Evolutionary conservation across 257 asterid genomes (phyloP).

Genomic region (Plantago elongata): DNA sequence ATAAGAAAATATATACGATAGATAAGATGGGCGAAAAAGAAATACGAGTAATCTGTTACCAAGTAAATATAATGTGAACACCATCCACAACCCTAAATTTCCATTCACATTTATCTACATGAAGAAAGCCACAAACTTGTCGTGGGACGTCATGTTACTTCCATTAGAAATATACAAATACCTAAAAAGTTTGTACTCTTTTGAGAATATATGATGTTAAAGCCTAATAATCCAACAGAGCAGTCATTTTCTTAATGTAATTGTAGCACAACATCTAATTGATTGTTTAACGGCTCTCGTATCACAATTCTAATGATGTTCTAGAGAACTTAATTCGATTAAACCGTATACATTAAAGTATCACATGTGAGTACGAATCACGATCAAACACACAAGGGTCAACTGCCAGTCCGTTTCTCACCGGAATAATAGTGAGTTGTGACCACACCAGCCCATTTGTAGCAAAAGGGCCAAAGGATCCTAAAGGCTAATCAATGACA

Average conservation of each 20-base stretch:
- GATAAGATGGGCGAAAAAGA: too few species aligned
- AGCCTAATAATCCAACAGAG: slow-evolving; percentile 42
- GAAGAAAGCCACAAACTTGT: slow-evolving; percentile 21
- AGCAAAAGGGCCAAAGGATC: too few species aligned
- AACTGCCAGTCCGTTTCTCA: too few species aligned
- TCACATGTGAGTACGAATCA: too few species aligned
- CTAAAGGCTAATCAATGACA: too few species aligned
- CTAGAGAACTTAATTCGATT: too few species aligned
- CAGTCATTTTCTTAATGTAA: slow-evolving; percentile 28
- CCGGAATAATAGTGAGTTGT: too few species aligned
- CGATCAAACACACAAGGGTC: too few species aligned
- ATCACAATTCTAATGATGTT: neutral
- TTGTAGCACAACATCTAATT: slow-evolving; percentile 18
- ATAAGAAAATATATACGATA: too few species aligned
- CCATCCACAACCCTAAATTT: slow-evolving; percentile 19
- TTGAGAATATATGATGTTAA: slow-evolving; percentile 1
- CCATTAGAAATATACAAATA: slow-evolving; percentile 11
- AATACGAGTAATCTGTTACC: too few species aligned
- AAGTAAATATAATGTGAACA: slow-evolving; percentile 21
- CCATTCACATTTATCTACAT: slow-evolving; percentile 41
- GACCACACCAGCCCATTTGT: too few species aligned
- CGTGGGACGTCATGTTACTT: slow-evolving; percentile 17
- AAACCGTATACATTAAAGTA: too few species aligned
- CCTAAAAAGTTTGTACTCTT: slow-evolving; percentile 11
- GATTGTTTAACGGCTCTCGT: slow-evolving; percentile 22